A percentile compares a stretch with the other conserved stretches of the same genome.
phyloP scores from a whole-genome alignment of 192 early-diverging fungal species.

The Podila minutissima region DNA sequence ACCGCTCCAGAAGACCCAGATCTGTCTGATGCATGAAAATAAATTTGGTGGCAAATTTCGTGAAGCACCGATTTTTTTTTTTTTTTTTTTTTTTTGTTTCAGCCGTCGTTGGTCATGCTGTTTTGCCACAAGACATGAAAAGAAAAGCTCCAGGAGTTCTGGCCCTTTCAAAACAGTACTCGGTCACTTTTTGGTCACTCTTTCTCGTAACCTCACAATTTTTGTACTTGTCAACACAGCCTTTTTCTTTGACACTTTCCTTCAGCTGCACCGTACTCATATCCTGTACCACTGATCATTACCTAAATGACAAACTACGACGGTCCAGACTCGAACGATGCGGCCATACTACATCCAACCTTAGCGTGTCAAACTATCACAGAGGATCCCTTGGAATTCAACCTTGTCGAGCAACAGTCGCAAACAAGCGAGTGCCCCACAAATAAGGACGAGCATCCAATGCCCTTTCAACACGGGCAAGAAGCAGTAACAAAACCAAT shows the following conservation, averaged over 20 bases:
- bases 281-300: background rate
- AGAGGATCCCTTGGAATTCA: too few species aligned
- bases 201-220: background rate
- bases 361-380: too few species aligned
- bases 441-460: too few species aligned
- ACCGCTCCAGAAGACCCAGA: background rate
- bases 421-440: too few species aligned
- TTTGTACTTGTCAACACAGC: background rate
- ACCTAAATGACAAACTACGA: conserved; percentile 14
- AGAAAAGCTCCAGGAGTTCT: too few species aligned
- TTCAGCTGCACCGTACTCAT: background rate
- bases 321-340: background rate
- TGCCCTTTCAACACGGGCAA: too few species aligned
- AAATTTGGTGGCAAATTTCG: background rate
- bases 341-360: too few species aligned
- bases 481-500: too few species aligned
- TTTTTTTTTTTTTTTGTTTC: background rate
- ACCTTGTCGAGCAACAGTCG: too few species aligned
- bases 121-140: background rate
- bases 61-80: background rate
- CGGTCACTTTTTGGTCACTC: background rate
- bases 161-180: background rate
- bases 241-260: background rate
- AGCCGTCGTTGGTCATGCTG: background rate
- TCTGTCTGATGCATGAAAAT: background rate